phyloP scores from a whole-genome alignment of 257 asterid species.

The Ballota nigra region DNA sequence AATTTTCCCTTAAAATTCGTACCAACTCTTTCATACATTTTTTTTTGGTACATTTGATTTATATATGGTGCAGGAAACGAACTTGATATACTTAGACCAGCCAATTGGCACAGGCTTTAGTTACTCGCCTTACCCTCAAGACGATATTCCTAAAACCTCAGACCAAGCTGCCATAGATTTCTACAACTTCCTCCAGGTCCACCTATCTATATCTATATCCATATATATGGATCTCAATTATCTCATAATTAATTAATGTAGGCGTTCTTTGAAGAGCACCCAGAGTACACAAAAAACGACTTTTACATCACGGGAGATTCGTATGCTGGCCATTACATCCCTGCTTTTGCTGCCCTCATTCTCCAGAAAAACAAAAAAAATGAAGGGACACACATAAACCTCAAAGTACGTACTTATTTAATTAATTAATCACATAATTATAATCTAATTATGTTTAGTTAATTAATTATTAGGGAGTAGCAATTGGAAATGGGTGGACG shows the following conservation, averaged over 20 bases:
- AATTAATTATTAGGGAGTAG: conserved; percentile 52
- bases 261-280: conserved; percentile 16
- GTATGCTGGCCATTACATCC: too few species aligned
- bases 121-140: conserved; percentile 33
- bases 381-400: conserved; percentile 42
- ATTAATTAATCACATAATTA: too few species aligned
- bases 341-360: conserved; percentile 25
- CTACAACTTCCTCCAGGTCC: conserved; percentile 40
- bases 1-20: too few species aligned
- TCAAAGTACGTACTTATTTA: conserved; percentile 28
- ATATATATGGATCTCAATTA: too few species aligned
- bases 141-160: conserved; percentile 35
- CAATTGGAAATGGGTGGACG: conserved; percentile 58
- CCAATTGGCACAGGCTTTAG: conserved; percentile 61
- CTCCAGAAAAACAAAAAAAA: conserved; percentile 46
- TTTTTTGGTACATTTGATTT: too few species aligned
- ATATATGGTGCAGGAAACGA: conserved; percentile 31
- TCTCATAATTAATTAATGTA: too few species aligned
- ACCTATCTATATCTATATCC: too few species aligned
- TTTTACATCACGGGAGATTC: too few species aligned
- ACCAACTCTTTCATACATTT: too few species aligned
- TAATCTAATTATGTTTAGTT: too few species aligned
- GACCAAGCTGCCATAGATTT: conserved; percentile 51
- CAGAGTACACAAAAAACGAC: conserved; percentile 19
- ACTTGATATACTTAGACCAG: conserved; percentile 52